Conservation (phyloP, 1,284 basidiomycete genomes). For the Phlebopus sp. region DNA sequence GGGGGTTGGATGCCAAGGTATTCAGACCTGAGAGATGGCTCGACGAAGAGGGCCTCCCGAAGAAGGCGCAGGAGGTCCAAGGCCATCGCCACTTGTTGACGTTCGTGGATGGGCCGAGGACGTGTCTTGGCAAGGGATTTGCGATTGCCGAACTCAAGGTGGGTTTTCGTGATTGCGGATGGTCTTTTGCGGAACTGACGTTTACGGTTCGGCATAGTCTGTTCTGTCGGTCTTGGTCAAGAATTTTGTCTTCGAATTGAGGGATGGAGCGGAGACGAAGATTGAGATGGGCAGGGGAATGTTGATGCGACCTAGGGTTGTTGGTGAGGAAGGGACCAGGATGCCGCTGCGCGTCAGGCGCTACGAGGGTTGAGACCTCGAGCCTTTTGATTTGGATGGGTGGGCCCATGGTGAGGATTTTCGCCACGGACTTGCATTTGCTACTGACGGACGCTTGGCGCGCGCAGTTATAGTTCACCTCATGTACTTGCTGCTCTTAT, state of each 20-base stretch:
- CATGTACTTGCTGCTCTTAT: no score
- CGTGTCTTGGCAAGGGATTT: constrained; percentile 42
- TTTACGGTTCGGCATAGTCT: constrained; percentile 1
- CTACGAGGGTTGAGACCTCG: background rate
- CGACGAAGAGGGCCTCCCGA: constrained; percentile 18
- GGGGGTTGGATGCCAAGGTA: constrained; percentile 38
- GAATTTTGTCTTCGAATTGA: constrained; percentile 20
- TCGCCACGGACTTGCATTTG: no score
- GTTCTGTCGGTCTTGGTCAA: constrained; percentile 23
- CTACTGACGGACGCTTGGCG: no score
- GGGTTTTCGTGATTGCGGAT: background rate
- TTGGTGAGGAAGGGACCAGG: constrained; percentile 20
- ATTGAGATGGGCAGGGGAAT: constrained; percentile 16
- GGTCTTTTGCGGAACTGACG: background rate
- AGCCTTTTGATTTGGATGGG: no score
- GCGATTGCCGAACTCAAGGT: constrained; percentile 50
- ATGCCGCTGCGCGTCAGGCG: constrained; percentile 22
- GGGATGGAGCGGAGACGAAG: constrained; percentile 16
- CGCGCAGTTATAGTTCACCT: no score
- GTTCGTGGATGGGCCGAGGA: constrained; percentile 40
- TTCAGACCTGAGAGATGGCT: constrained; percentile 42
- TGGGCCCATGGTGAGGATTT: no score
- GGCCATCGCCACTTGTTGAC: constrained; percentile 41
- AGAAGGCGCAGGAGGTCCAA: constrained; percentile 35
- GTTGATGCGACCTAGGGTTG: constrained; percentile 20